phyloP scores from a whole-genome alignment of 768 basidiomycete species.

The Amanita fuliginea region DNA sequence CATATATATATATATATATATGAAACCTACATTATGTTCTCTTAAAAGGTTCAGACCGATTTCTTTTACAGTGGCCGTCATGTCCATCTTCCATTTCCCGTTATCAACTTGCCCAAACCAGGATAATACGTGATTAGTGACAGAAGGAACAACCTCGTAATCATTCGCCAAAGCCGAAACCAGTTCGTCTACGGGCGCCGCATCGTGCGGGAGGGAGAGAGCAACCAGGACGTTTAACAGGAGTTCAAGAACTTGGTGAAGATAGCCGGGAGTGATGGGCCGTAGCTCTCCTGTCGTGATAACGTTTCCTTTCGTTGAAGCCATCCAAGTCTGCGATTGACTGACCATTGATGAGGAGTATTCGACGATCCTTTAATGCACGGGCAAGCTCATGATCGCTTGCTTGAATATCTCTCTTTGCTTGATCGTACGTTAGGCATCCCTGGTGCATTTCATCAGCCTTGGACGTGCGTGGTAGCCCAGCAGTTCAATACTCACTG shows the following conservation, averaged over 20 bases:
- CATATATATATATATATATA: background rate
- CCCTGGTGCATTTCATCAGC: background rate
- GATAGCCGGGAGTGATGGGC: constrained; percentile 56
- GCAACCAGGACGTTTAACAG: constrained; percentile 69
- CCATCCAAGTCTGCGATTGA: background rate
- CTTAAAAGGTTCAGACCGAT: constrained; percentile 70
- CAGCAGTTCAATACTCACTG: background rate
- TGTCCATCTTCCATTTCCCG: constrained; percentile 59
- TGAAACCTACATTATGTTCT: constrained; percentile 35
- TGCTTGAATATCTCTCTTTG: constrained; percentile 62
- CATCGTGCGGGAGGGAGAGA: constrained; percentile 37
- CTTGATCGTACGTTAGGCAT: constrained; percentile 47
- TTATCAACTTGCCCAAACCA: constrained; percentile 68
- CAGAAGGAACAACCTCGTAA: constrained; percentile 52
- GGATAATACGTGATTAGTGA: constrained; percentile 59
- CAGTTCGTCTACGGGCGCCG: constrained; percentile 50
- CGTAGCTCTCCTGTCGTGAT: constrained; percentile 57
- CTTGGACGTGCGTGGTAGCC: background rate
- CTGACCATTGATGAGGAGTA: constrained; percentile 64
- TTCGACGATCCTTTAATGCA: constrained; percentile 56
- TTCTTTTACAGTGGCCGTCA: constrained; percentile 51
- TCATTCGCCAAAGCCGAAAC: constrained; percentile 53
- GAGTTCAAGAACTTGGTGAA: constrained; percentile 61
- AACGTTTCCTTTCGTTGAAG: background rate
- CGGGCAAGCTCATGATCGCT: constrained; percentile 63